Percentiles rank a stretch among this genome's conserved stretches.
Evolutionary conservation across 2,329 filamentous ascomycete species (phyloP).

Genomic region (Emydomyces testavorans): DNA sequence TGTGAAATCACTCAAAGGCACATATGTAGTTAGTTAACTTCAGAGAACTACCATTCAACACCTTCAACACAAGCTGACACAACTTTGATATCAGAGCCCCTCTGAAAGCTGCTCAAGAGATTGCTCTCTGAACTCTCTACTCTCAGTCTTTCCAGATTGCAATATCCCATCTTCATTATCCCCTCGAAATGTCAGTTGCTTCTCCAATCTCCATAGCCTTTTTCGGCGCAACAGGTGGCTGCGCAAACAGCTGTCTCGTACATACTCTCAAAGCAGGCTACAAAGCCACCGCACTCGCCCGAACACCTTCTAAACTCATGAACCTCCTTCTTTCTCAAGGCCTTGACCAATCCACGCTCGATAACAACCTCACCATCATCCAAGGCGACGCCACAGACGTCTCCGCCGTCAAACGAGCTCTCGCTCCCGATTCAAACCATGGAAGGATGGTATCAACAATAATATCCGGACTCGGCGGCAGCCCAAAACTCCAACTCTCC

Average conservation of each 20-base stretch:
- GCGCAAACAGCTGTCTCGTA: slow-evolving; percentile 35
- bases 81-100: no score
- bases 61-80: no score
- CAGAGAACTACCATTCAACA: no score
- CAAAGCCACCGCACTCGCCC: slow-evolving; percentile 39
- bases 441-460: slow-evolving; percentile 34
- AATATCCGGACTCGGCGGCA: slow-evolving; percentile 34
- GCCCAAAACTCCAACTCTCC: slow-evolving; percentile 20
- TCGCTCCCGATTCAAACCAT: slow-evolving; percentile 22
- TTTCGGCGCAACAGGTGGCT: slow-evolving; percentile 44
- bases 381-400: slow-evolving; percentile 38
- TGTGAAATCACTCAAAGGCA: no score
- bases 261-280: slow-evolving; percentile 36
- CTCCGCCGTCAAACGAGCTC: slow-evolving; percentile 30
- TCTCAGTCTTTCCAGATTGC: no score
- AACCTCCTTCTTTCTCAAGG: slow-evolving; percentile 33
- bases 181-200: not conserved
- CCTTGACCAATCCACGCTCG: slow-evolving; percentile 28
- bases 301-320: slow-evolving; percentile 41
- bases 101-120: no score
- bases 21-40: no score
- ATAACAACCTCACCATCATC: slow-evolving; percentile 38
- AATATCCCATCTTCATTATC: no score
- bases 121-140: no score
- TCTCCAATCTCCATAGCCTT: slow-evolving; percentile 32